These are phyloP conservation scores for Kockovaella imperatae DNA, from an alignment of 768 basidiomycete species.

Conservation along the genomic window DNA sequence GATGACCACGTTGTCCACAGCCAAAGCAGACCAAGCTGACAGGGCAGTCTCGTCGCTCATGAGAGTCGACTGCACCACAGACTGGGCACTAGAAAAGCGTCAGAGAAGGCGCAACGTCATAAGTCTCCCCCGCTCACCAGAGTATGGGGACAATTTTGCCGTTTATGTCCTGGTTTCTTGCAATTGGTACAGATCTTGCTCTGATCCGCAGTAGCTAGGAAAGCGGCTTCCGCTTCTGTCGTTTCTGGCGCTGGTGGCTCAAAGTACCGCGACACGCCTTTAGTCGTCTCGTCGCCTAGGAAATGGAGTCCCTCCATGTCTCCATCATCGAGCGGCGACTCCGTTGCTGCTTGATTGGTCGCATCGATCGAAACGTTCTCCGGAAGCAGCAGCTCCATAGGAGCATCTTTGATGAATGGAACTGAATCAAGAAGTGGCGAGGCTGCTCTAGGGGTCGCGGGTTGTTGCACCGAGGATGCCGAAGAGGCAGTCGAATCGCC, in stretches of 20 bases:
- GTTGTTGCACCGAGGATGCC: no score
- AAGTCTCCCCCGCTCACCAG: slow-evolving; percentile 10
- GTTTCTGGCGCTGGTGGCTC: slow-evolving; percentile 12
- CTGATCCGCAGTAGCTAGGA: slow-evolving; percentile 33
- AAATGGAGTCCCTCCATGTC: slow-evolving; percentile 34
- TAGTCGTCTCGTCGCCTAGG: slow-evolving; percentile 24
- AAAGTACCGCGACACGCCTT: slow-evolving; percentile 33
- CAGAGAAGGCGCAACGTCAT: neutral
- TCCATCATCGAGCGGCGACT: no score
- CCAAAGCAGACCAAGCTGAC: slow-evolving; percentile 32
- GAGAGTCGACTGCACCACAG: slow-evolving; percentile 33
- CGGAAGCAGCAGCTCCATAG: no score
- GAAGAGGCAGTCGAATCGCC: no score
- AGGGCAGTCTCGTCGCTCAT: slow-evolving; percentile 34
- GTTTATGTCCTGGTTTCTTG: slow-evolving; percentile 32
- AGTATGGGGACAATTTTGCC: slow-evolving; percentile 25
- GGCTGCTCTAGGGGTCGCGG: no score
- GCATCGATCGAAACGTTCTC: no score
- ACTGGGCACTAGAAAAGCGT: slow-evolving; percentile 18
- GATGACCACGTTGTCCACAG: slow-evolving; percentile 31
- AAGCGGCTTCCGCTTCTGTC: slow-evolving; percentile 23
- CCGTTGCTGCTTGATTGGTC: no score
- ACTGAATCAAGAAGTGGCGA: no score
- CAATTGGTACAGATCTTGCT: slow-evolving; percentile 28
- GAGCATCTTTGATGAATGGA: no score